phyloP scores from a whole-genome alignment of 2,329 filamentous ascomycete genomes.

The Mycosphaerella sp. region DNA sequence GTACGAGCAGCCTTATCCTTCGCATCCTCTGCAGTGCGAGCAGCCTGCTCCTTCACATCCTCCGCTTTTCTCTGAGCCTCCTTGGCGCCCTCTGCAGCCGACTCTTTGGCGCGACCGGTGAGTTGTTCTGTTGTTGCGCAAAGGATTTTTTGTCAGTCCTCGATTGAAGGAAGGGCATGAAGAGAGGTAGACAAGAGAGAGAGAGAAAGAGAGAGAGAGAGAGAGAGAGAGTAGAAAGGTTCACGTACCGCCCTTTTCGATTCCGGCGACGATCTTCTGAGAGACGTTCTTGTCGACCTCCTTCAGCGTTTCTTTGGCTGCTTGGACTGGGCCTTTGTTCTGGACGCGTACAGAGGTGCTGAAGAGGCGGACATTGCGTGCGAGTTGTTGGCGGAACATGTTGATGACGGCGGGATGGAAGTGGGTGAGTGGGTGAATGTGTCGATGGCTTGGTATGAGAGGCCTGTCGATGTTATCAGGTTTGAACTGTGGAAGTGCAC shows the following conservation, averaged over 20 bases:
- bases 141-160: too few species aligned
- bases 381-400: slow-evolving; percentile 44
- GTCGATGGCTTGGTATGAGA: too few species aligned
- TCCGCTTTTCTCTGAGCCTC: slow-evolving; percentile 5
- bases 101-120: slow-evolving; percentile 39
- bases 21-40: background rate
- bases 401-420: too few species aligned
- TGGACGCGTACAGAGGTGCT: slow-evolving; percentile 46
- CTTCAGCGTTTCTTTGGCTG: slow-evolving; percentile 54
- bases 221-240: too few species aligned
- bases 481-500: too few species aligned
- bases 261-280: slow-evolving; percentile 54
- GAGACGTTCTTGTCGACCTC: slow-evolving; percentile 52
- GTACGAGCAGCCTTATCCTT: background rate
- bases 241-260: slow-evolving; percentile 56
- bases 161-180: too few species aligned
- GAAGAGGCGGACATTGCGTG: slow-evolving; percentile 47
- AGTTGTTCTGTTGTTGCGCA: slow-evolving; percentile 46
- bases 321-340: slow-evolving; percentile 48
- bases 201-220: too few species aligned
- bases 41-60: slow-evolving; percentile 7
- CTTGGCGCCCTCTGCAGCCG: slow-evolving; percentile 1
- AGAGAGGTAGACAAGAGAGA: too few species aligned
- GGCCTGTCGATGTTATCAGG: too few species aligned
- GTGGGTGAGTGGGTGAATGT: too few species aligned